Evolutionary conservation across 1,284 basidiomycete genomes (phyloP), one percentile per base, ranked within the genome.

Genomic region (Gymnopus androsaceus): DNA sequence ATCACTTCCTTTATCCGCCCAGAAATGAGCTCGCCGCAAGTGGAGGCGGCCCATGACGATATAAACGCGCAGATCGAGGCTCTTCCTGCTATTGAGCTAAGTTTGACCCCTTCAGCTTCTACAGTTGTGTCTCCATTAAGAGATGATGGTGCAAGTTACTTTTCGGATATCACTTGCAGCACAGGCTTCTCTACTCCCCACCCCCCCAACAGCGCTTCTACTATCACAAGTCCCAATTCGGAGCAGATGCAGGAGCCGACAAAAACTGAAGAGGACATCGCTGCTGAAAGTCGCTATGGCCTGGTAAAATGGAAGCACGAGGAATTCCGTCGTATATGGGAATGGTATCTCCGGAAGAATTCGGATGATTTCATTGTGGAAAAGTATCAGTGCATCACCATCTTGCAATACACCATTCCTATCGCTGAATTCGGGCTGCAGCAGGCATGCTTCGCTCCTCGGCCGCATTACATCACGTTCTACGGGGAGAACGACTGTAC

Each of bases 401-500:
- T 94, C 8, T 84, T 88, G 75, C 84, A 88, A 63, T 89, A 84
- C 64, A 88, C 83, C 8, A 77, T 93, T 34, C 92, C 89, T 21
- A 85, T 84, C 23, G 78, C 82, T 33, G 86, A 88, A 56, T 78
- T 83, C 59, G 83, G 82, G 11, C 72, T 76, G 17, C 81, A 83
- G 63, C 82, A 84, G 7, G 78, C 90, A 5, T 93, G 90, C 66
- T 84, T 86, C 63, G 77, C 81, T n/a, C 88, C 90, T 0, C 69
- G 76, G 50, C 69, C 95, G 44, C 80, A 82, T 33, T 87, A 89
- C 58, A 84, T 92, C 73, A 88, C 86, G 25, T 98, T 96, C 72
- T 99, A 99, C 67, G 92, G 94, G 47, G 86, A 92, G 56, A 92
- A 93, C 60, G 96, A 99, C 69, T 86, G 85, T 69, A 95, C 96